Percentiles rank a stretch among this genome's conserved stretches.
Conservation (phyloP, 768 basidiomycete species). For the Serendipita sp. region DNA sequence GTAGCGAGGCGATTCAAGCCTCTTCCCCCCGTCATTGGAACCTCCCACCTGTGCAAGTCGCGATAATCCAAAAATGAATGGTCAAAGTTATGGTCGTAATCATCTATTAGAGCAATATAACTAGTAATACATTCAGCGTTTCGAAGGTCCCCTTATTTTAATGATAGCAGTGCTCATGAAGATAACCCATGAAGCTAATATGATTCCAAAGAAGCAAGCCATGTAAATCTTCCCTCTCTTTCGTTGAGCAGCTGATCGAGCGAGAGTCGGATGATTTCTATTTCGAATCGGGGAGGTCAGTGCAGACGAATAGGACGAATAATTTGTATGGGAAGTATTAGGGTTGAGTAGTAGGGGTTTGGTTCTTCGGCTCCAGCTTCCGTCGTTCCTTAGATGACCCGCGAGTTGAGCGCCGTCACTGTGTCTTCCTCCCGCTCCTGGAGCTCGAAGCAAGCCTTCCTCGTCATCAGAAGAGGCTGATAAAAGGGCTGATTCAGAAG, state of each 20-base stretch:
- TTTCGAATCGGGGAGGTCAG: conserved; percentile 15
- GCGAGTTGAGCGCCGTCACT: conserved; percentile 11
- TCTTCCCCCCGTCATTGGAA: too few relatives aligned
- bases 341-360: conserved; percentile 1
- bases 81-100: too few relatives aligned
- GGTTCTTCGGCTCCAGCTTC: conserved; percentile 6
- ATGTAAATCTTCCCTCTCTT: conserved; percentile 40
- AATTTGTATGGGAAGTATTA: background rate
- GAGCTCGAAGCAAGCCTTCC: background rate
- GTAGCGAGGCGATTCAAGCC: too few relatives aligned
- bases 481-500: background rate
- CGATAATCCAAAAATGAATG: too few relatives aligned
- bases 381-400: conserved; percentile 10
- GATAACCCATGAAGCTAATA: conserved; percentile 43
- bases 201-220: conserved; percentile 25
- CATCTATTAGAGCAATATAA: too few relatives aligned
- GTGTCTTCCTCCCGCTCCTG: background rate
- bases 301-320: conserved; percentile 5
- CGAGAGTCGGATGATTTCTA: conserved; percentile 15
- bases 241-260: conserved; percentile 15
- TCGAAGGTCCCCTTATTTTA: conserved; percentile 22
- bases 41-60: too few relatives aligned
- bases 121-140: background rate
- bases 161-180: conserved; percentile 49
- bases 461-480: background rate